A percentile compares a stretch with the other conserved stretches of the same genome.
These are phyloP conservation scores for Withania somnifera DNA, from an alignment of 305 asterid genomes.

Conservation along the genomic window DNA sequence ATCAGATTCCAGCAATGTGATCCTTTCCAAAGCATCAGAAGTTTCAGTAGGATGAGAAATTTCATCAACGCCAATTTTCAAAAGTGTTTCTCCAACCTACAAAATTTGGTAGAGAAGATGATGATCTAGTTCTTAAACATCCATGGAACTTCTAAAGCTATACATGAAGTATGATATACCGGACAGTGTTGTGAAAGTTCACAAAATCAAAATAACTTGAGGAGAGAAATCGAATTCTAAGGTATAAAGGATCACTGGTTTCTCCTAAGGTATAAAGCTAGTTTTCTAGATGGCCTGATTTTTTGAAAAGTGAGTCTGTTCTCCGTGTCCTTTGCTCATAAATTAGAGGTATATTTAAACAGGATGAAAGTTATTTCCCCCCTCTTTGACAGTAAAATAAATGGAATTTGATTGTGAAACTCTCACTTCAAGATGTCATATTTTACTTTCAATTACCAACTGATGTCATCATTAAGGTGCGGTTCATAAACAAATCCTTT, in stretches of 20 bases:
- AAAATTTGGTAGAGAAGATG: constrained; percentile 5
- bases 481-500: not conserved
- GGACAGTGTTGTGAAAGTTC: not conserved
- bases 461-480: not conserved
- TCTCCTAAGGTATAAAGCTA: not conserved
- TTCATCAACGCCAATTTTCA: constrained; percentile 56
- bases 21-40: constrained; percentile 22
- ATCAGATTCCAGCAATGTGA: constrained; percentile 21
- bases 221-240: not conserved
- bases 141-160: not conserved
- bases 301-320: not conserved
- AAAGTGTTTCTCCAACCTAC: constrained; percentile 91
- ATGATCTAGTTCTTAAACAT: not conserved
- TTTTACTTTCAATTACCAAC: not conserved
- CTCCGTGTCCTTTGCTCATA: not conserved
- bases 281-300: not conserved
- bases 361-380: not conserved
- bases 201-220: not conserved
- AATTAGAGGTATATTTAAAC: not conserved
- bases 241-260: not conserved
- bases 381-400: not conserved
- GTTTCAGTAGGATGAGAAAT: constrained; percentile 19
- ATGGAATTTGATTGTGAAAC: not conserved
- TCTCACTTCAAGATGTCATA: not conserved
- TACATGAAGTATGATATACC: not conserved